These are phyloP conservation scores for Globisporangium canariense DNA, from an alignment of 352 stramenopile genomes.

Conservation along the genomic window DNA sequence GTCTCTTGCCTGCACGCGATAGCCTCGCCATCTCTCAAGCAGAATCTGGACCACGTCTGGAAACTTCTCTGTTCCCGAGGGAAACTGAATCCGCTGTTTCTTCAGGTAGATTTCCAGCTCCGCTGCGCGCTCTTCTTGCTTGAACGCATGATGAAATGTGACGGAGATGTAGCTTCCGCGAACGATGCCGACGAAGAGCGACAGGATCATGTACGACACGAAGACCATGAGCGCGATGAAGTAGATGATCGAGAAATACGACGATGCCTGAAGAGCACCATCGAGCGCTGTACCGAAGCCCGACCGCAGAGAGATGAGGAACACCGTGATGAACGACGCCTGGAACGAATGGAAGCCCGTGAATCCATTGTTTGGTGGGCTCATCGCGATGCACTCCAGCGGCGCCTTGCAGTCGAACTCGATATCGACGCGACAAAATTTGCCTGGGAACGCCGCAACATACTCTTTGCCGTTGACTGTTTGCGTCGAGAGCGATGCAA, in stretches of 20 bases:
- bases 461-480: constrained; percentile 30
- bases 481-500: constrained; percentile 16
- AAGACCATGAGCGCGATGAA: constrained; percentile 82
- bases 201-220: constrained; percentile 84
- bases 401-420: constrained; percentile 29
- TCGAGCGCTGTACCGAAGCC: constrained; percentile 80
- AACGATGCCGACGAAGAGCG: constrained; percentile 82
- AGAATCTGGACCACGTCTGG: constrained; percentile 55
- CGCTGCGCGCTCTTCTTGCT: constrained; percentile 28
- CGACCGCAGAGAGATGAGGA: constrained; percentile 70
- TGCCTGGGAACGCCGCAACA: constrained; percentile 41
- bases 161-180: constrained; percentile 74
- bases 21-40: constrained; percentile 34
- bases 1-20: constrained; percentile 26
- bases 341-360: constrained; percentile 85
- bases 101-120: constrained; percentile 38
- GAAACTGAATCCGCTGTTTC: constrained; percentile 53
- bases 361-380: constrained; percentile 63
- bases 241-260: constrained; percentile 73
- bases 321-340: constrained; percentile 76
- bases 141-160: constrained; percentile 37
- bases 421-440: constrained; percentile 43
- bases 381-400: constrained; percentile 56
- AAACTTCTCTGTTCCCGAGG: constrained; percentile 49
- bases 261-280: constrained; percentile 64